Evolutionary conservation across 768 basidiomycete genomes (phyloP).

Genomic region (Erythrobasidium yunnanense): DNA sequence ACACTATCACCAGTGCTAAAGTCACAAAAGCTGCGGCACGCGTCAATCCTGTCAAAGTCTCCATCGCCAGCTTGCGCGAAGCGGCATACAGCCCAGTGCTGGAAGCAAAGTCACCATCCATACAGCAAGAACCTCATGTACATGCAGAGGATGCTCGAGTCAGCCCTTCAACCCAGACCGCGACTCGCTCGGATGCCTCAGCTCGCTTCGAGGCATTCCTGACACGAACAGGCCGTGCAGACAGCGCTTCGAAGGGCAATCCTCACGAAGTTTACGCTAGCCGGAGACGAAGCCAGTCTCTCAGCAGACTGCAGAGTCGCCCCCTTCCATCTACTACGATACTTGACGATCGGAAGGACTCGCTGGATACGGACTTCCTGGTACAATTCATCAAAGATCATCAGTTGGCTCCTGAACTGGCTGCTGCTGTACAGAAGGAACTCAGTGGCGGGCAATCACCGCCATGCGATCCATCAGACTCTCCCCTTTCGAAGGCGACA

Average conservation of each 20-base stretch:
- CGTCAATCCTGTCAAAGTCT: not conserved
- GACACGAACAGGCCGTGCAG: not conserved
- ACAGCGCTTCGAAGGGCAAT: no score
- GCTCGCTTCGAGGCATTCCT: not conserved
- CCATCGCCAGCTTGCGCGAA: not conserved
- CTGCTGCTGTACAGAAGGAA: not conserved
- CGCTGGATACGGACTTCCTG: constrained; percentile 7
- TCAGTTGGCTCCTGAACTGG: not conserved
- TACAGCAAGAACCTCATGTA: no score
- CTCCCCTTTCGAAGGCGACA: not conserved
- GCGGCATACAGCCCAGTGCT: not conserved
- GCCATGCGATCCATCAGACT: no score
- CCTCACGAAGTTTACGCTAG: not conserved
- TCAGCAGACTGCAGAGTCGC: not conserved
- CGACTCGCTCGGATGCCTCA: no score
- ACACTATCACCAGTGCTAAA: not conserved
- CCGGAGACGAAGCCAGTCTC: not conserved
- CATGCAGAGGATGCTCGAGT: no score
- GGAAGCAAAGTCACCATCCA: not conserved
- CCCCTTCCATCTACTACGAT: not conserved
- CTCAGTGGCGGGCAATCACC: not conserved
- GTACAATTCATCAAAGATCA: constrained; percentile 1
- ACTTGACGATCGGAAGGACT: not conserved
- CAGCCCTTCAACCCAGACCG: no score
- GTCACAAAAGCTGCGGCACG: not conserved